phyloP scores from a whole-genome alignment of 2,329 filamentous ascomycete genomes.

The Cryphonectria radicalis region DNA sequence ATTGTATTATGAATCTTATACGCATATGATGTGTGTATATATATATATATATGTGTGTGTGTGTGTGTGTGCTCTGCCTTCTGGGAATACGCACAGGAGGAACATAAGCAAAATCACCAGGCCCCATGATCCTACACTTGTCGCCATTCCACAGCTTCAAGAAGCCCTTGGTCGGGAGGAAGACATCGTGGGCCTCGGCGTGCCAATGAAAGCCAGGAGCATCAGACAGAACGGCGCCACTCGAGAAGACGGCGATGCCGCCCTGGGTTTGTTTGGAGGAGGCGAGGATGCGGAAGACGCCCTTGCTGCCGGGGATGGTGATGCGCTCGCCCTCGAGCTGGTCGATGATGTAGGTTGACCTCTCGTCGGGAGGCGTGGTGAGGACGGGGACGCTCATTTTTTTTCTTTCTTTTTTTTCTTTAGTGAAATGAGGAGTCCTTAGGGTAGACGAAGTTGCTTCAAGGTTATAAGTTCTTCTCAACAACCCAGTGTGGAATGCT shows the following conservation, averaged over 20 bases:
- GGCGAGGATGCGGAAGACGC: slow-evolving; percentile 53
- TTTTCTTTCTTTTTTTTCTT: slow-evolving; percentile 24
- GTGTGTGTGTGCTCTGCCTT: background rate
- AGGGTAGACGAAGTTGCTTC: background rate
- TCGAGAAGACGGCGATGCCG: slow-evolving; percentile 54
- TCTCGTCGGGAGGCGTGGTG: slow-evolving; percentile 41
- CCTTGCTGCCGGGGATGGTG: slow-evolving; percentile 57
- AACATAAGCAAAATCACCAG: slow-evolving; percentile 62
- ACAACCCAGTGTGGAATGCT: background rate
- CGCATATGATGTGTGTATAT: background rate
- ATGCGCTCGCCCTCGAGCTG: slow-evolving; percentile 56
- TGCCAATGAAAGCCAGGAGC: slow-evolving; percentile 62
- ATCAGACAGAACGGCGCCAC: slow-evolving; percentile 50
- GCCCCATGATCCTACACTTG: slow-evolving; percentile 54
- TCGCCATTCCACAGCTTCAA: slow-evolving; percentile 64
- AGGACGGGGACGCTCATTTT: slow-evolving; percentile 40
- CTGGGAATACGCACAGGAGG: slow-evolving; percentile 51
- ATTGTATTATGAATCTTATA: too few relatives aligned
- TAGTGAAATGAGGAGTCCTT: too few relatives aligned
- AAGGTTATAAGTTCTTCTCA: background rate
- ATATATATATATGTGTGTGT: background rate
- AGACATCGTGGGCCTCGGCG: slow-evolving; percentile 60
- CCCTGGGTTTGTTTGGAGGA: slow-evolving; percentile 57
- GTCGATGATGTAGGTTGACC: slow-evolving; percentile 50
- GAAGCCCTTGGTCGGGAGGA: slow-evolving; percentile 58